A percentile compares a stretch with the other conserved stretches of the same genome.
phyloP scores from a whole-genome alignment of 2,329 filamentous ascomycete genomes.

The Colletotrichum cuscutae region DNA sequence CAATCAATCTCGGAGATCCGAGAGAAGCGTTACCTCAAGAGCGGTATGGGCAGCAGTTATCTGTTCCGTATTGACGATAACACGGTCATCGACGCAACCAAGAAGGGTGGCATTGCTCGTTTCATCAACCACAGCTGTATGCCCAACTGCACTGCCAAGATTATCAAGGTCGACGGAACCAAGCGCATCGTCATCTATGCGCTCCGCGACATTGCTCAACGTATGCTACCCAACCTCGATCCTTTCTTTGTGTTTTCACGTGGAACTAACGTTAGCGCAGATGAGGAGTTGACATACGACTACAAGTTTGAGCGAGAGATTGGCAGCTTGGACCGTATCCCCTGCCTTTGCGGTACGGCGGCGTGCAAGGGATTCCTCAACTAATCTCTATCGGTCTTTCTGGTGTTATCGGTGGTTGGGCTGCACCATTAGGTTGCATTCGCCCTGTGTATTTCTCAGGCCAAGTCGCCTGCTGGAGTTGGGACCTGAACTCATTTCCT shows the following conservation, averaged over 20 bases:
- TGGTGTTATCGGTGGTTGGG: constrained; percentile 30
- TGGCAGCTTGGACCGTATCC: constrained; percentile 93
- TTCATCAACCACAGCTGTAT: constrained; percentile 99
- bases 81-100: constrained; percentile 97
- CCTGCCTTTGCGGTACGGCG: constrained; percentile 94
- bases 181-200: constrained; percentile 99
- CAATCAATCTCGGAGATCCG: constrained; percentile 98
- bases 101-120: constrained; percentile 96
- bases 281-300: constrained; percentile 99
- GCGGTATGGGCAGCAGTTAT: constrained; percentile 96
- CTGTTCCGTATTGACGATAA: constrained; percentile 98
- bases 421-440: constrained; percentile 13
- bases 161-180: constrained; percentile 97
- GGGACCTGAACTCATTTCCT: constrained; percentile 22
- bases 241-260: not conserved
- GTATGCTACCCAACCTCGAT: constrained; percentile 65
- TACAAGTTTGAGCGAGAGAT: constrained; percentile 99
- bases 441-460: constrained; percentile 15
- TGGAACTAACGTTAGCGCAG: constrained; percentile 59
- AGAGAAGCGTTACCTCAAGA: constrained; percentile 91
- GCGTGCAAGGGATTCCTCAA: constrained; percentile 99
- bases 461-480: constrained; percentile 24
- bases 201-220: constrained; percentile 91
- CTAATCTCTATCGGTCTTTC: constrained; percentile 53
- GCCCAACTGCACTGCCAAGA: constrained; percentile 98